These are phyloP conservation scores for Myxozyma mucilagina DNA, from an alignment of 805 yeast genomes.

Conservation along the genomic window DNA sequence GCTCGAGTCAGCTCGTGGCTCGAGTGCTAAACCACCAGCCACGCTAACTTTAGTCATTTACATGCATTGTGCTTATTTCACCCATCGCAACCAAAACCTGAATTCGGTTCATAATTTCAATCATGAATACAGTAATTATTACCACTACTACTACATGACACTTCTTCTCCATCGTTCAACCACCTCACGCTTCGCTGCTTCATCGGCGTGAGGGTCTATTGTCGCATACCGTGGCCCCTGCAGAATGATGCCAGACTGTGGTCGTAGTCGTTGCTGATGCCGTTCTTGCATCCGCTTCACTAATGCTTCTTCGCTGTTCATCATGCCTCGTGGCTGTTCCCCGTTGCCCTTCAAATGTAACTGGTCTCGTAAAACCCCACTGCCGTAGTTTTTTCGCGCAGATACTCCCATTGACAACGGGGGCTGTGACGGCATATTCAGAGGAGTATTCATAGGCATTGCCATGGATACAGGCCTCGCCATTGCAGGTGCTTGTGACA, in stretches of 20 bases:
- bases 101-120: no score
- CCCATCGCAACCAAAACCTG: no score
- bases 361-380: constrained; percentile 15
- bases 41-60: no score
- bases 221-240: constrained; percentile 7
- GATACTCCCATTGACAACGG: no score
- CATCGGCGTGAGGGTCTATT: neutral
- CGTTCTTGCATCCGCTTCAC: constrained; percentile 10
- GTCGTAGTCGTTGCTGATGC: neutral
- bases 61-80: no score
- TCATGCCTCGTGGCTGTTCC: neutral
- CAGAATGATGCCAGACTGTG: no score
- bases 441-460: no score
- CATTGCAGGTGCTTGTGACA: no score
- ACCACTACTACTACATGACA: no score
- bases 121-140: no score
- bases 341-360: neutral
- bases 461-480: no score
- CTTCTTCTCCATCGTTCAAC: constrained; percentile 25
- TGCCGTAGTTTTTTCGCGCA: neutral
- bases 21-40: neutral
- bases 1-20: neutral
- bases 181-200: constrained; percentile 10
- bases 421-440: no score
- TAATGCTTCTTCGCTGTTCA: constrained; percentile 25